Evolutionary conservation across 1,139 yeast species (phyloP), one percentile per base, ranked within the genome.

Genomic region (Suhomyces choctaworum): DNA sequence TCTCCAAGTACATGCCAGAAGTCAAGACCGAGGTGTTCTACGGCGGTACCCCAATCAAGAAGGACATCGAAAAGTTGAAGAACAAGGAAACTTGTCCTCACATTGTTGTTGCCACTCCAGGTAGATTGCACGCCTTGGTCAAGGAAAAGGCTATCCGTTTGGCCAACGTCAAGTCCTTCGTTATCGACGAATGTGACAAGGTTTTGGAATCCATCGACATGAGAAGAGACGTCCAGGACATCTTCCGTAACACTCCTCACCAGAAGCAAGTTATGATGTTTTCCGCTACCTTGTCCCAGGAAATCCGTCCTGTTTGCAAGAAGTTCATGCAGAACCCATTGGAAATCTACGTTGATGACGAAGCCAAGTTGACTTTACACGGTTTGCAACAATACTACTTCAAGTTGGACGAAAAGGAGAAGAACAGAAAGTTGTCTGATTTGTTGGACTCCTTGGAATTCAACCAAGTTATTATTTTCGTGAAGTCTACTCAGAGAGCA

Each of bases 181-280:
- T 92, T 44, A 82, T 92, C 58, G 98, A 92, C 64, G 98, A 92
- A 73, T 92, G 97, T 81, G 98, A 92, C 74, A 89, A 89, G 72
- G 97, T 92, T 42, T 78, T 92, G 62, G 98, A 92, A 69, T 75
- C 80, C 41, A 65, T 86, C 55, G 95, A 85, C 57, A 92, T 92
- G 98, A 85, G 98, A 76, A 84, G 96, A 65, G 98, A 92, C 59
- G 97, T 92, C 40, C 98, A 92, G 73, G 97, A 90, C 62, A 87
- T 92, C 49, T 92, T 92, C 82, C 84, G 97, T 65, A 87, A 88
- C 44, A 92, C 98, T 37, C 98, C 98, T 47, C 95, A 87, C 68
- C 96, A 92, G 64, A 92, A 92, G 71, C 98, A 92, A 74, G 98
- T 92, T 41, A 90, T 92, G 97, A 92, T 92, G 97, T 92, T 92